These are phyloP conservation scores for Neurospora sp. DNA, from an alignment of 495 filamentous ascomycete species.

Conservation along the genomic window DNA sequence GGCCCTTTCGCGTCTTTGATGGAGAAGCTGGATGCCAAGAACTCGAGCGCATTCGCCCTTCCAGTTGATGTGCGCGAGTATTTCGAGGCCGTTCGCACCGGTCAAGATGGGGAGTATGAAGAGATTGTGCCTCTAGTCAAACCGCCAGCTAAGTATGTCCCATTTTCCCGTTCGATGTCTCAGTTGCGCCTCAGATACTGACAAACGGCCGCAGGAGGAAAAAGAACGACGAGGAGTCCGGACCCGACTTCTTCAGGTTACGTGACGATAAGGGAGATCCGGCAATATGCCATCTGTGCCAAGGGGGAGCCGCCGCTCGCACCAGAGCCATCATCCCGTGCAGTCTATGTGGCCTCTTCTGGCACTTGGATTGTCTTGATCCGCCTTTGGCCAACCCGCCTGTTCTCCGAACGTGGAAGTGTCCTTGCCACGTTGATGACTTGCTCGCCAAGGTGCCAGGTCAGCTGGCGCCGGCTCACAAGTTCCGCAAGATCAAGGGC, in stretches of 20 bases:
- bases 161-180: conserved; percentile 1
- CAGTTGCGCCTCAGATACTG: conserved; percentile 15
- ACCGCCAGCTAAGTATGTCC: conserved; percentile 21
- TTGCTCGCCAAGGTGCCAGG: conserved; percentile 31
- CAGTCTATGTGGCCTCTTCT: conserved; percentile 68
- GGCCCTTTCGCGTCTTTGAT: conserved; percentile 50
- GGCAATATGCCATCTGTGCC: conserved; percentile 64
- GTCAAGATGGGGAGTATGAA: conserved; percentile 68
- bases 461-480: conserved; percentile 37
- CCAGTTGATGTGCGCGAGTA: conserved; percentile 57
- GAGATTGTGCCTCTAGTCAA: conserved; percentile 39
- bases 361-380: conserved; percentile 87
- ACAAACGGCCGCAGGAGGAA: conserved; percentile 34
- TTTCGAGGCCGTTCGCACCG: conserved; percentile 65
- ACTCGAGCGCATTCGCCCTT: conserved; percentile 63
- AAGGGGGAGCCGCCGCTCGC: conserved; percentile 41
- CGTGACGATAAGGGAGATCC: conserved; percentile 57
- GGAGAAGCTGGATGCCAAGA: conserved; percentile 47
- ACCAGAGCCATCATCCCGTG: conserved; percentile 63
- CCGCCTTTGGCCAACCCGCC: conserved; percentile 76
- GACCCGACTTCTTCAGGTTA: conserved; percentile 52
- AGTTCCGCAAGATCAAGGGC: conserved; percentile 43
- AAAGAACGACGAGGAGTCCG: conserved; percentile 49
- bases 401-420: conserved; percentile 66
- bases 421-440: conserved; percentile 72